Evolutionary conservation across 1,139 yeast genomes (phyloP).

Genomic region (Kluyveromyces marxianus): DNA sequence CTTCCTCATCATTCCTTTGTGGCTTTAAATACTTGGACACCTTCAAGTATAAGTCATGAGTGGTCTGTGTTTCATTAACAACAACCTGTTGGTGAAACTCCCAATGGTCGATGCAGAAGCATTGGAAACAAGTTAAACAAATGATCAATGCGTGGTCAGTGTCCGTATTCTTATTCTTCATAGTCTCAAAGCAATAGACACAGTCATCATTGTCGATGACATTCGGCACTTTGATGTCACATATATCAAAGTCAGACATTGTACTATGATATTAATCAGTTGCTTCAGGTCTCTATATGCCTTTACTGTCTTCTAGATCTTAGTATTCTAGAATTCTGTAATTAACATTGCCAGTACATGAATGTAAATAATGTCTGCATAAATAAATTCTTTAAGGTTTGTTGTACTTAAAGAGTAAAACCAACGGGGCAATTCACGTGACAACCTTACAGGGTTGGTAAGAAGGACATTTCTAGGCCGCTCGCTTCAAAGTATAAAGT

Average conservation of each 20-base stretch:
- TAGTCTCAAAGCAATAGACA: slow-evolving; percentile 28
- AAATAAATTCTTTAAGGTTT: too few species aligned
- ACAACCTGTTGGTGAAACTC: slow-evolving; percentile 21
- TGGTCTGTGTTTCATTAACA: slow-evolving; percentile 10
- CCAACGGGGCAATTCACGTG: too few species aligned
- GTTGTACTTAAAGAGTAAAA: too few species aligned
- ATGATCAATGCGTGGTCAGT: slow-evolving; percentile 20
- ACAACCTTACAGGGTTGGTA: too few species aligned
- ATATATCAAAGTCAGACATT: neutral
- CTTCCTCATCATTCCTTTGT: slow-evolving; percentile 7
- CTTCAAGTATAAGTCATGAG: slow-evolving; percentile 20
- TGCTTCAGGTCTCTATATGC: too few species aligned
- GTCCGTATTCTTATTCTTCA: slow-evolving; percentile 15
- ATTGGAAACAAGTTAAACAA: slow-evolving; percentile 28
- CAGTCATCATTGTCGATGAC: slow-evolving; percentile 30
- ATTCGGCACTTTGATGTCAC: slow-evolving; percentile 18
- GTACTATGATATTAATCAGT: too few species aligned
- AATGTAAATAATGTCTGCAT: too few species aligned
- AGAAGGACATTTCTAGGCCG: too few species aligned
- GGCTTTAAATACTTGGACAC: slow-evolving; percentile 20
- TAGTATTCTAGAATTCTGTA: too few species aligned
- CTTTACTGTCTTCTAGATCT: too few species aligned
- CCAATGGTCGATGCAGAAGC: slow-evolving; percentile 24
- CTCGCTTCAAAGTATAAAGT: too few species aligned
- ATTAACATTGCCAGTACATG: too few species aligned